Evolutionary conservation across 805 yeast species (phyloP).

Genomic region (Candida nonsorbophila): DNA sequence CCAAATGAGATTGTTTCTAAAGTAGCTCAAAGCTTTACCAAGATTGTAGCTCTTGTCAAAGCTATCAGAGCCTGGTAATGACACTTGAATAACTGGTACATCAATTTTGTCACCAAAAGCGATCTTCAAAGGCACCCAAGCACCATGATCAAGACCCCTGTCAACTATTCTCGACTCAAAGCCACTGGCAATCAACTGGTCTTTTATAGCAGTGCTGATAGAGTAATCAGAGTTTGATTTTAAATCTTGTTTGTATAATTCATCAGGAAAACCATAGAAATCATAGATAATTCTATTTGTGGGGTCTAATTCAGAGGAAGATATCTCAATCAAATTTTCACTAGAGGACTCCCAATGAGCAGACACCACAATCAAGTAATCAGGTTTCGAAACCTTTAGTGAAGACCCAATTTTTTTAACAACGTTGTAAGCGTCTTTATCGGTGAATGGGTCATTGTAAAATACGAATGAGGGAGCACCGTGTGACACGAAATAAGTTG

Average conservation of each 20-base stretch:
- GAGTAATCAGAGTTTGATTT: constrained; percentile 41
- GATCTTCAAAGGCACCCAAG: constrained; percentile 74
- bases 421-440: constrained; percentile 58
- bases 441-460: constrained; percentile 39
- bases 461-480: constrained; percentile 82
- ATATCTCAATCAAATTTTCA: constrained; percentile 42
- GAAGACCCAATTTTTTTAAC: constrained; percentile 46
- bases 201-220: constrained; percentile 41
- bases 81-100: constrained; percentile 47
- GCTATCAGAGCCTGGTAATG: constrained; percentile 33
- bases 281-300: constrained; percentile 63
- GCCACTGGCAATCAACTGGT: constrained; percentile 36
- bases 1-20: constrained; percentile 40
- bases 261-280: constrained; percentile 65
- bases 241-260: constrained; percentile 60
- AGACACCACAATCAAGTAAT: constrained; percentile 59
- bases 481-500: constrained; percentile 70
- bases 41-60: constrained; percentile 44
- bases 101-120: constrained; percentile 49
- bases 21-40: constrained; percentile 50
- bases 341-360: constrained; percentile 70
- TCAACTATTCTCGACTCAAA: constrained; percentile 38
- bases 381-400: constrained; percentile 52
- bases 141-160: constrained; percentile 82
- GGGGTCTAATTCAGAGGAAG: constrained; percentile 12